Evolutionary conservation across 2,329 filamentous ascomycete genomes (phyloP).

Genomic region (Catunica adiposa): DNA sequence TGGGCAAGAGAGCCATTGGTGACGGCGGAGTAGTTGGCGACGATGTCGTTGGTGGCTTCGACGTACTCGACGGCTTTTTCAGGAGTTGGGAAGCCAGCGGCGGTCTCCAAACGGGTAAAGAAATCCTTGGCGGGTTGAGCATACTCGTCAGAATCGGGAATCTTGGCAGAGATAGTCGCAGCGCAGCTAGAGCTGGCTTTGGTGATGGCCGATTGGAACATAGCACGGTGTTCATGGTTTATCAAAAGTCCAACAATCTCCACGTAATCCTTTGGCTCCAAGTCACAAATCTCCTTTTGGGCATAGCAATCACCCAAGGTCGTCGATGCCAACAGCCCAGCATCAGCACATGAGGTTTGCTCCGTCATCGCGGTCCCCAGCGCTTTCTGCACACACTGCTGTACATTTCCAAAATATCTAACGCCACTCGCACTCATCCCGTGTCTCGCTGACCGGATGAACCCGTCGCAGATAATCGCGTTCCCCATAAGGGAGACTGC

Average conservation of each 20-base stretch:
- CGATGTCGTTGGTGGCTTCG: neutral
- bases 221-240: constrained; percentile 8
- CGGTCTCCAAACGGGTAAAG: neutral
- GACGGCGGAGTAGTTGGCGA: constrained; percentile 1
- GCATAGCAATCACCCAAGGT: constrained; percentile 5
- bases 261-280: constrained; percentile 6
- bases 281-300: constrained; percentile 6
- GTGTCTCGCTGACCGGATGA: constrained; percentile 4
- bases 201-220: constrained; percentile 6
- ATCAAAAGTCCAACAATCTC: constrained; percentile 8
- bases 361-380: neutral
- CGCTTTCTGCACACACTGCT: constrained; percentile 8
- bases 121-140: neutral
- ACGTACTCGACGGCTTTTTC: neutral
- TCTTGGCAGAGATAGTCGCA: neutral
- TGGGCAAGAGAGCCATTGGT: neutral
- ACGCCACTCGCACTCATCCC: neutral
- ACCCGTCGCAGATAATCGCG: constrained; percentile 8
- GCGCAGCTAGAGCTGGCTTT: neutral
- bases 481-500: constrained; percentile 2
- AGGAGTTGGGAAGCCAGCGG: neutral
- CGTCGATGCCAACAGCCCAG: constrained; percentile 1
- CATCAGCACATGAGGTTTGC: constrained; percentile 3
- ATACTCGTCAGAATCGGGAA: neutral
- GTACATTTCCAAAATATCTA: constrained; percentile 5